Evolutionary conservation across 108 stramenopile genomes (phyloP).

Genomic region (Aureococcus anophagefferens): DNA sequence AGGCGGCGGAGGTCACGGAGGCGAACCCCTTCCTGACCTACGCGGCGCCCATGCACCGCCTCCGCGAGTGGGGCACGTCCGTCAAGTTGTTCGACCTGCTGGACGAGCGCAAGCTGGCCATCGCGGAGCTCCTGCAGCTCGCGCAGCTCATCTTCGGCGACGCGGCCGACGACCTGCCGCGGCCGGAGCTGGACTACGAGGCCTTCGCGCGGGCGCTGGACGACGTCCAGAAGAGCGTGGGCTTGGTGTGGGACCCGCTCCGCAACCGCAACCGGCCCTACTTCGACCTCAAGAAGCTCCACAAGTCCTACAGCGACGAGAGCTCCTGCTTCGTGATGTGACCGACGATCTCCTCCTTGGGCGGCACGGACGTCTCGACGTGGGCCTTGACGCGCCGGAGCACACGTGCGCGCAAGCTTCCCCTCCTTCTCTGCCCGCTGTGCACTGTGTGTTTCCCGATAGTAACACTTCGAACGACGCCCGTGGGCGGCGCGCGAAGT

Average conservation of each 20-base stretch:
- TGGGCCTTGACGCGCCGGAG: constrained; percentile 84
- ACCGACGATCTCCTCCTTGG: constrained; percentile 85
- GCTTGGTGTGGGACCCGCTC: too few species aligned
- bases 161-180: background rate
- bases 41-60: constrained; percentile 32
- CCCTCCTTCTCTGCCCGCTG: too few species aligned
- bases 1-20: constrained; percentile 36
- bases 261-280: too few species aligned
- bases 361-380: constrained; percentile 80
- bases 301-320: too few species aligned
- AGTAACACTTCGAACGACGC: too few species aligned
- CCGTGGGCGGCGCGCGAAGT: too few species aligned
- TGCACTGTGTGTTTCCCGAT: too few species aligned
- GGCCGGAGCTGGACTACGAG: background rate
- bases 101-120: constrained; percentile 27
- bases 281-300: too few species aligned
- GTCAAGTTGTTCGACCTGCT: constrained; percentile 29
- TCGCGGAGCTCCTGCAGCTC: constrained; percentile 4
- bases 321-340: too few species aligned
- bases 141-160: background rate
- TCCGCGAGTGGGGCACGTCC: constrained; percentile 36
- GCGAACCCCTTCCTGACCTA: constrained; percentile 44
- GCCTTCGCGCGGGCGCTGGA: too few species aligned
- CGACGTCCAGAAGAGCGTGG: too few species aligned
- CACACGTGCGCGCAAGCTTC: constrained; percentile 85